Percentiles rank a stretch among this genome's conserved stretches.
Conservation (phyloP, 306 rosid genomes). For the Luffa acutangula region DNA sequence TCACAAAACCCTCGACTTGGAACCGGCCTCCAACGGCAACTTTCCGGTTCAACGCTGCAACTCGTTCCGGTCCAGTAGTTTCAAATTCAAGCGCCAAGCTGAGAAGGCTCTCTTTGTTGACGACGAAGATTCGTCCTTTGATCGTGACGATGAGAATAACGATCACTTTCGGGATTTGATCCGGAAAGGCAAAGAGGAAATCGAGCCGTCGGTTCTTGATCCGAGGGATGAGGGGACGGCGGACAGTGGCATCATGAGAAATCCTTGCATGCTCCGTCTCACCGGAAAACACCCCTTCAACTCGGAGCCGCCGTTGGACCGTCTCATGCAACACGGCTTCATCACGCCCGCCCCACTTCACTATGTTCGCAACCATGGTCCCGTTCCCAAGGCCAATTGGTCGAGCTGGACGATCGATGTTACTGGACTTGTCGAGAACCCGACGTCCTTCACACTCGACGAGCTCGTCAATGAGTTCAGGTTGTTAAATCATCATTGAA, state of each 20-base stretch:
- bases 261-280: slow-evolving; percentile 47
- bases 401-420: slow-evolving; percentile 60
- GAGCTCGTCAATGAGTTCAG: slow-evolving; percentile 37
- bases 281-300: slow-evolving; percentile 79
- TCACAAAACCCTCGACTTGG: slow-evolving; percentile 19
- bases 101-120: not conserved
- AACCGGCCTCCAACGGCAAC: slow-evolving; percentile 19
- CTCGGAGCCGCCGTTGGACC: slow-evolving; percentile 46
- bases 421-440: slow-evolving; percentile 47
- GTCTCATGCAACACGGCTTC: slow-evolving; percentile 68
- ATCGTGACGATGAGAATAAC: slow-evolving; percentile 18
- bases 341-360: slow-evolving; percentile 71
- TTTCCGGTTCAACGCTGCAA: slow-evolving; percentile 15
- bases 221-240: slow-evolving; percentile 58
- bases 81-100: not conserved
- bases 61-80: not conserved
- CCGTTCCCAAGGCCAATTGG: slow-evolving; percentile 44
- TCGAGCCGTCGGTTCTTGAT: slow-evolving; percentile 50
- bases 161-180: slow-evolving; percentile 14
- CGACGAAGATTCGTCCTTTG: slow-evolving; percentile 16
- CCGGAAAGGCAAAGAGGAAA: slow-evolving; percentile 20
- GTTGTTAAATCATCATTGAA: not conserved
- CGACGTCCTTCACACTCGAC: slow-evolving; percentile 39
- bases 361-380: slow-evolving; percentile 75
- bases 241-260: slow-evolving; percentile 56